These are phyloP conservation scores for Cetradonia linearis DNA, from an alignment of 495 filamentous ascomycete species.

Conservation along the genomic window DNA sequence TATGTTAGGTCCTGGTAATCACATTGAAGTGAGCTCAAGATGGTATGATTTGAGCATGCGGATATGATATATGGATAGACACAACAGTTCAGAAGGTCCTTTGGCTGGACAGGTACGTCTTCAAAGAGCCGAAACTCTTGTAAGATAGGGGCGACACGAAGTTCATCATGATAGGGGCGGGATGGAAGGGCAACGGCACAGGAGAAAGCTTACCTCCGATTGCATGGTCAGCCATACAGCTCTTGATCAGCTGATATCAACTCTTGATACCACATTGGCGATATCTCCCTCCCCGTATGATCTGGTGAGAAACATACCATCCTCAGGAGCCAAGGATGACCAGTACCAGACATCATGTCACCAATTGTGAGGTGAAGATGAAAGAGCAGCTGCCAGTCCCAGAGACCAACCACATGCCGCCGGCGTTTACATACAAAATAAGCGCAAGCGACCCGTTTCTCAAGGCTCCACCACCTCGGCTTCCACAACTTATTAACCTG, in stretches of 20 bases:
- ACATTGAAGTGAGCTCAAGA: not conserved
- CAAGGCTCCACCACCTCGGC: not conserved
- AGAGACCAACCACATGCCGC: not conserved
- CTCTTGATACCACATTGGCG: not conserved
- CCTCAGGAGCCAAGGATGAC: not conserved
- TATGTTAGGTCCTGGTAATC: not conserved
- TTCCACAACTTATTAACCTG: not conserved
- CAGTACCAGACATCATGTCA: not conserved
- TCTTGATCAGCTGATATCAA: not conserved
- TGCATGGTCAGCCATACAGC: not conserved
- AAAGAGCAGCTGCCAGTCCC: not conserved
- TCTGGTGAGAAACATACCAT: too few species aligned
- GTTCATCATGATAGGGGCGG: conserved; percentile 58
- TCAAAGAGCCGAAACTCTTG: conserved; percentile 52
- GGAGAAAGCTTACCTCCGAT: not conserved
- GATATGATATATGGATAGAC: not conserved
- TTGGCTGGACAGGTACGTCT: conserved; percentile 92
- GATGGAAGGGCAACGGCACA: not conserved
- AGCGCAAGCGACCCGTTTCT: not conserved
- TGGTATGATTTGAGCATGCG: not conserved
- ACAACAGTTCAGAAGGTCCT: conserved; percentile 64
- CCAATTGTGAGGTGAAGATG: not conserved
- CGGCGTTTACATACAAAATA: not conserved
- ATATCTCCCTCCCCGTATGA: not conserved
- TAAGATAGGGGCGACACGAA: conserved; percentile 92